These are phyloP conservation scores for Fusarium beomiforme DNA, from an alignment of 2,329 filamentous ascomycete species.

Conservation along the genomic window DNA sequence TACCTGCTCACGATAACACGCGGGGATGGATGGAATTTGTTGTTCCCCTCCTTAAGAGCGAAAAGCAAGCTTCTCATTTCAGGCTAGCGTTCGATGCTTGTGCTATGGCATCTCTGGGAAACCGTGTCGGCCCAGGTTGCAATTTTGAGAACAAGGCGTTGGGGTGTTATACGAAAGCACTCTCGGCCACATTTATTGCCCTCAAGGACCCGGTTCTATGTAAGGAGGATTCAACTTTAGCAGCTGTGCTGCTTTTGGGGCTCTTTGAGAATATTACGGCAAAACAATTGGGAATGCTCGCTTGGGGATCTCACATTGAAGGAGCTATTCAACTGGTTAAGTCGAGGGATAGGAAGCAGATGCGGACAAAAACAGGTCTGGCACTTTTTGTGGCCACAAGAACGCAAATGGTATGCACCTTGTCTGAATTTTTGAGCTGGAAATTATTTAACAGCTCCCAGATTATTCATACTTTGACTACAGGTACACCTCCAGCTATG, in stretches of 20 bases:
- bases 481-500: constrained; percentile 62
- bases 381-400: constrained; percentile 68
- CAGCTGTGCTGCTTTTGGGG: constrained; percentile 67
- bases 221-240: constrained; percentile 66
- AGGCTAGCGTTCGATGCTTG: constrained; percentile 68
- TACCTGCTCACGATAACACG: constrained; percentile 60
- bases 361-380: constrained; percentile 62
- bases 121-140: constrained; percentile 53
- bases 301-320: constrained; percentile 72
- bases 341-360: constrained; percentile 64
- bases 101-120: constrained; percentile 66
- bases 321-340: constrained; percentile 71
- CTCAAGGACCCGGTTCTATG: constrained; percentile 60
- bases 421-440: background rate
- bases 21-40: constrained; percentile 69
- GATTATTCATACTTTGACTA: constrained; percentile 67
- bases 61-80: constrained; percentile 58
- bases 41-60: constrained; percentile 62
- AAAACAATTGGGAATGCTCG: constrained; percentile 62
- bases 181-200: constrained; percentile 62
- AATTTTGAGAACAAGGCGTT: constrained; percentile 55
- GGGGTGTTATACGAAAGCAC: constrained; percentile 64
- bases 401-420: constrained; percentile 63
- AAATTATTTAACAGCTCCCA: constrained; percentile 38
- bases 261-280: constrained; percentile 70